A percentile compares a stretch with the other conserved stretches of the same genome.
phyloP scores from a whole-genome alignment of 2,329 filamentous ascomycete genomes.

The Cladosporium sphaerospermum region DNA sequence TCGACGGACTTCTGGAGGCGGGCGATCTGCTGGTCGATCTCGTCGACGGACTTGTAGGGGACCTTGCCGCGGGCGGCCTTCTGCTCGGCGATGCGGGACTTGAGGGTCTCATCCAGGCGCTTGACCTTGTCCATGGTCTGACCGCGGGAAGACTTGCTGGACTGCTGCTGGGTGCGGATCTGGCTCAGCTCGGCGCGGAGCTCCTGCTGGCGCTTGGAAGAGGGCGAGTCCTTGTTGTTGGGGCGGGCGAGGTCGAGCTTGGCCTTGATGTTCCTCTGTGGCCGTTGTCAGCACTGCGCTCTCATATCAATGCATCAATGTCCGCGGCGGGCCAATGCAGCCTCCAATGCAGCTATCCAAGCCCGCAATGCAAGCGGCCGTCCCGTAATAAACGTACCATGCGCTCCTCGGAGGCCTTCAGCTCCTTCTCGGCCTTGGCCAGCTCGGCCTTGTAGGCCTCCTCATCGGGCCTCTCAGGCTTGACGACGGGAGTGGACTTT shows the following conservation, averaged over 20 bases:
- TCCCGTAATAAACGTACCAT: constrained; percentile 22
- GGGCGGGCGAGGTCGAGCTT: constrained; percentile 81
- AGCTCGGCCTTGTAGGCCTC: constrained; percentile 73
- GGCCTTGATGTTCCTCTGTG: constrained; percentile 74
- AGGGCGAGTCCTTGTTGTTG: constrained; percentile 74
- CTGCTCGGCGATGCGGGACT: constrained; percentile 76
- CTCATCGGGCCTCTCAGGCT: constrained; percentile 83
- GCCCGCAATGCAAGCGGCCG: constrained; percentile 1
- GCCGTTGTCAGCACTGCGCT: constrained; percentile 15
- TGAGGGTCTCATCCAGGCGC: constrained; percentile 81
- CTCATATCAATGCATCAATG: not conserved
- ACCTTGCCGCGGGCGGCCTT: constrained; percentile 78
- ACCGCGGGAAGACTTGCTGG: constrained; percentile 74
- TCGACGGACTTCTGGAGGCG: constrained; percentile 80
- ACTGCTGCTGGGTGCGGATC: constrained; percentile 81
- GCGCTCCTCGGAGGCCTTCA: constrained; percentile 67
- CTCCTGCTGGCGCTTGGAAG: constrained; percentile 77
- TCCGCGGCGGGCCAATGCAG: not conserved
- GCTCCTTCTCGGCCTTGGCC: constrained; percentile 78
- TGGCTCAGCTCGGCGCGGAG: constrained; percentile 74
- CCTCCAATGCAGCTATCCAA: constrained; percentile 2
- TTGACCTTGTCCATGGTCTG: constrained; percentile 85
- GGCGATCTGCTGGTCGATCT: constrained; percentile 77
- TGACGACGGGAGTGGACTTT: constrained; percentile 36
- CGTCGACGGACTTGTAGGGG: constrained; percentile 78